These are phyloP conservation scores for Penicillium hesseltinei DNA, from an alignment of 2,329 filamentous ascomycete genomes.

Conservation along the genomic window DNA sequence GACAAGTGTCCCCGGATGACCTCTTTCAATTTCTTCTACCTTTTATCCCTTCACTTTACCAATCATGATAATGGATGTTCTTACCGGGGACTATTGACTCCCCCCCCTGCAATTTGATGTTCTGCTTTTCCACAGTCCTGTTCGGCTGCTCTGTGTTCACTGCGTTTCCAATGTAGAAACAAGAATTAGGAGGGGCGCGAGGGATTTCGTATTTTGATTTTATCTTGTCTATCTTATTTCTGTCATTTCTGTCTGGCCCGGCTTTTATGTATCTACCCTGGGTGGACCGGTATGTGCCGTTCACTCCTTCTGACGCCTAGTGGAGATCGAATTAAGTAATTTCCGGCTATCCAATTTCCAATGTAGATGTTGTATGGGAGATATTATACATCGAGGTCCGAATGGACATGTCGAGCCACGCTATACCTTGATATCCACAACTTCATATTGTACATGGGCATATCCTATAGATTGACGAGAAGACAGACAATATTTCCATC, in stretches of 20 bases:
- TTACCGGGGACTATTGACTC: constrained; percentile 9
- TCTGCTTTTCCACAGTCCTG: neutral
- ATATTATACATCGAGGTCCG: neutral
- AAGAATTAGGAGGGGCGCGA: constrained; percentile 26
- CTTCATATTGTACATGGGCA: neutral
- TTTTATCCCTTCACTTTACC: neutral
- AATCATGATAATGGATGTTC: constrained; percentile 3
- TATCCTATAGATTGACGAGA: neutral
- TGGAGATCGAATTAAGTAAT: constrained; percentile 7
- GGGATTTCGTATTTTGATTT: constrained; percentile 18
- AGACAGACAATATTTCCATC: neutral
- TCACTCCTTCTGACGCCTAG: constrained; percentile 13
- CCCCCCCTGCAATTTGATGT: constrained; percentile 1
- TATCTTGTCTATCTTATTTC: constrained; percentile 11
- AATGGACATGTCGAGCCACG: neutral
- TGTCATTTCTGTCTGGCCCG: constrained; percentile 5
- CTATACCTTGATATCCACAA: neutral
- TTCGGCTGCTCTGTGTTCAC: constrained; percentile 16
- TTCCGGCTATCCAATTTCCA: neutral
- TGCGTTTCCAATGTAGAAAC: constrained; percentile 28
- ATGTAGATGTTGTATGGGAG: neutral
- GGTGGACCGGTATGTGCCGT: constrained; percentile 6
- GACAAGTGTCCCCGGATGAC: neutral
- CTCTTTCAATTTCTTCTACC: neutral
- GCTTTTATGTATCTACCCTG: constrained; percentile 7